Base-by-base conservation (phyloP, 371 early-diverging fungal species). In the Cokeromyces recurvatus region DNA sequence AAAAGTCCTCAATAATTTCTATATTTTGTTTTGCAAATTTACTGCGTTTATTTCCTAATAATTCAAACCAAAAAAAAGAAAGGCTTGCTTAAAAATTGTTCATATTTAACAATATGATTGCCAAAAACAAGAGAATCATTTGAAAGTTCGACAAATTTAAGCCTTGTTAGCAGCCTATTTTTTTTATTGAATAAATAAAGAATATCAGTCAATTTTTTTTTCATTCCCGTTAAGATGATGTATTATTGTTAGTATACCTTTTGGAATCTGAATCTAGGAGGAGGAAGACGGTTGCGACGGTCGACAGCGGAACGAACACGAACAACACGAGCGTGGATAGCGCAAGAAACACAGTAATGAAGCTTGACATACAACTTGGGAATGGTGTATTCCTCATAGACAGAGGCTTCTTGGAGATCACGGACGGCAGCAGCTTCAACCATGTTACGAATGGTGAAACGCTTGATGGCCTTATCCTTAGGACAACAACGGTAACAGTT, bases 391-490 rank as follows among this genome's bases (percentile, higher is more conserved):
- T 90, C 89, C 50, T 85, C 82, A 77, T 92, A 98, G 74, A 98
- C 90, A 43, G 95, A 94, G 37, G 98, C 98, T 62, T 90, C 91
- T 55, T 86, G 79, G 59, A 99, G 83, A 78, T 99, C 99, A 77
- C 97, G 87, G 68, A 91, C 78, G 55, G 97, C 97, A 49, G 99
- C 99, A 64, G 84, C 79, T 81, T 99, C 99, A 53, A 99, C 91
- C 90, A 99, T 93, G 82, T 93, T 94, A 67, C 94, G 86, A 79
- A 98, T 89, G 60, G 89, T 81, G 85, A 95, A 94, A 62, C 98
- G 87, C 89, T 97, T 97, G 79, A 99, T 94, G 67, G 98, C 95
- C 90, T 99, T 98, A 82, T 98, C 99, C 79, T 99, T 99, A 59
- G 99, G 96, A 58, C 91, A 91, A 68, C 92, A 89, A 75, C 95